Evolutionary conservation across 2,329 filamentous ascomycete genomes (phyloP).

Genomic region (Atkinsonella hypoxylon): DNA sequence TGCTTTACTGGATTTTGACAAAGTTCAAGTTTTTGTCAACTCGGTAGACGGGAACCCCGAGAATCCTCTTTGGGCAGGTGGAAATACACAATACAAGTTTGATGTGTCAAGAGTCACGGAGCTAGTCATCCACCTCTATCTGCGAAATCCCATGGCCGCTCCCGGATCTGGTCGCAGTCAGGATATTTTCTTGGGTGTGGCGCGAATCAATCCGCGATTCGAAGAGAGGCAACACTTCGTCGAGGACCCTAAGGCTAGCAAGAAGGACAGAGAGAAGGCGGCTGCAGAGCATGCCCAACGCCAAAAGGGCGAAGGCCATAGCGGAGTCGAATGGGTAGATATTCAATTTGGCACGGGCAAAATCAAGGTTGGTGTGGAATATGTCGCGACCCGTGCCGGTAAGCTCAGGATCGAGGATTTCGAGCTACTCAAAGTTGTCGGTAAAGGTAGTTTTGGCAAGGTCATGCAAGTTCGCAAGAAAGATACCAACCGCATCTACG

Average conservation of each 20-base stretch:
- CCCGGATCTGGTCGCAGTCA: conserved; percentile 83
- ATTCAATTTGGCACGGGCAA: conserved; percentile 81
- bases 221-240: conserved; percentile 62
- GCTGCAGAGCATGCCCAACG: conserved; percentile 53
- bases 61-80: conserved; percentile 90
- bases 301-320: conserved; percentile 38
- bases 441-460: conserved; percentile 97
- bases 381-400: conserved; percentile 81
- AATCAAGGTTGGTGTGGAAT: conserved; percentile 86
- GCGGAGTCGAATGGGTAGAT: conserved; percentile 79
- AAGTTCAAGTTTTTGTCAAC: conserved; percentile 97
- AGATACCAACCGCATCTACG: conserved; percentile 95
- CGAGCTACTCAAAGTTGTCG: conserved; percentile 92
- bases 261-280: conserved; percentile 75
- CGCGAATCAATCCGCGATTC: conserved; percentile 83
- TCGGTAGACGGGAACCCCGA: conserved; percentile 89
- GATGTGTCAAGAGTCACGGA: conserved; percentile 94
- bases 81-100: conserved; percentile 99
- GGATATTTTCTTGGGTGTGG: conserved; percentile 91
- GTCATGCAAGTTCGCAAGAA: conserved; percentile 99
- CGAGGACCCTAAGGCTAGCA: conserved; percentile 72
- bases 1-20: conserved; percentile 94
- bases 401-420: conserved; percentile 96
- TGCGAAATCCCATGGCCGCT: conserved; percentile 79
- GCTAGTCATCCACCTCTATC: conserved; percentile 80